Conservation (phyloP, 1,284 basidiomycete genomes). For the Hemileia vastatrix region DNA sequence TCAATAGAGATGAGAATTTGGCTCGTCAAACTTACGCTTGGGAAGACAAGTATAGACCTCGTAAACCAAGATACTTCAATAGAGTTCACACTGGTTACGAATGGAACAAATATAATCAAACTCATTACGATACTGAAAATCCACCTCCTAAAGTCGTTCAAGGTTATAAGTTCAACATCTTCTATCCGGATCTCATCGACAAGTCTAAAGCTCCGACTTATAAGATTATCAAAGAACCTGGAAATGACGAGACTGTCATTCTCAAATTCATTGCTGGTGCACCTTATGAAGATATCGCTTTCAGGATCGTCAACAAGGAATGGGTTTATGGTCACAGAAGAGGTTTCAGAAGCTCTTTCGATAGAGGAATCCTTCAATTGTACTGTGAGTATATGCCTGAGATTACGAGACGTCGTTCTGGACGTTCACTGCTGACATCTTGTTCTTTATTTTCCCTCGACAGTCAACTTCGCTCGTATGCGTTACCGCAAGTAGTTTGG, state of each 20-base stretch:
- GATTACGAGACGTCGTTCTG: too few relatives aligned
- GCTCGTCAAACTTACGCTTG: slow-evolving; percentile 32
- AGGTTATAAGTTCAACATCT: slow-evolving; percentile 37
- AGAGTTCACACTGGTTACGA: slow-evolving; percentile 43
- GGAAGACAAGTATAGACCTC: slow-evolving; percentile 42
- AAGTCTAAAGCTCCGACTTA: slow-evolving; percentile 39
- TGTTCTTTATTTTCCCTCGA: too few relatives aligned
- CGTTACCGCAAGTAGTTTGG: too few relatives aligned
- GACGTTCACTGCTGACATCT: too few relatives aligned
- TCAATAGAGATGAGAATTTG: slow-evolving; percentile 32
- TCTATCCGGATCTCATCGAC: slow-evolving; percentile 44
- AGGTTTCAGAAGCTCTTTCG: slow-evolving; percentile 40
- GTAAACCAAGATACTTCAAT: slow-evolving; percentile 43
- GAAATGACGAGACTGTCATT: slow-evolving; percentile 37
- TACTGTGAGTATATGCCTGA: slow-evolving; percentile 29
- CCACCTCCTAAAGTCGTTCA: slow-evolving; percentile 41
- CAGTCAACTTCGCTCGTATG: too few relatives aligned
- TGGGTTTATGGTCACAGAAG: slow-evolving; percentile 40
- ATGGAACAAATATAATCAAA: slow-evolving; percentile 45
- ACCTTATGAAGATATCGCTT: slow-evolving; percentile 43
- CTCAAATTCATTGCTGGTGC: slow-evolving; percentile 39
- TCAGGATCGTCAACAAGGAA: slow-evolving; percentile 39
- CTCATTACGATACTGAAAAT: slow-evolving; percentile 42
- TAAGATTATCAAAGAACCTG: too few relatives aligned
- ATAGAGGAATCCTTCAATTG: slow-evolving; percentile 41